Evolutionary conservation across 2,329 filamentous ascomycete species (phyloP), one percentile per base, ranked within the genome.

Genomic region (Camillea tinctor): DNA sequence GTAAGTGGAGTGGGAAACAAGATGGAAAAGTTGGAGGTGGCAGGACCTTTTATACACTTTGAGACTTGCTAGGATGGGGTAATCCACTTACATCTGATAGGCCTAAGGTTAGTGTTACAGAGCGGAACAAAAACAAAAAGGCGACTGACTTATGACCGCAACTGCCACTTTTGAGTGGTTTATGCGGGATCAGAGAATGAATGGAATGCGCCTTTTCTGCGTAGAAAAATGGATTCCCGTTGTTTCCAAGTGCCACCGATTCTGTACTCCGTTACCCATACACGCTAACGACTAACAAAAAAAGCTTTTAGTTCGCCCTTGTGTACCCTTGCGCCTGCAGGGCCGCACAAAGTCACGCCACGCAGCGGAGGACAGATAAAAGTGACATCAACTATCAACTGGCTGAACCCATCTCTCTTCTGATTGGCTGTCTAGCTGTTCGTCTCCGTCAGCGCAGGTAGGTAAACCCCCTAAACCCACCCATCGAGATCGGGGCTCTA

Each of bases 291-390:
- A n/a, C n/a, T n/a, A n/a, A n/a, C n/a, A n/a, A n/a, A n/a, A 26
- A 26, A 26, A 26, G 24, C 24, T 26, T 26, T 9, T 26, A 26
- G 24, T 26, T 26, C 24, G 9, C 24, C 24, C 24, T 26, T 26
- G 24, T 9, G 24, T 9, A 26, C 24, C 24, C 24, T 26, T 26
- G 24, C 24, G 24, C 24, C 9, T 64, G 61, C 60, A 62, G 59
- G 54, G 40, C n/a, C 58, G 64, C 65, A 67, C 63, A 68, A 69
- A n/a, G n/a, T n/a, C n/a, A n/a, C n/a, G 60, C 65, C 61, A 64
- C 65, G 64, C 65, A 66, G 26, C 7, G 26, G 26, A 30, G 6
- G 26, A 30, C 26, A 30, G n/a, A 59, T 60, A 50, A 36, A 48
- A 50, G 62, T 64, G 62, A 65, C 61, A 61, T 65, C 61, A 60